Conservation (phyloP, 495 filamentous ascomycete species). For the Trypethelium eluteriae region DNA sequence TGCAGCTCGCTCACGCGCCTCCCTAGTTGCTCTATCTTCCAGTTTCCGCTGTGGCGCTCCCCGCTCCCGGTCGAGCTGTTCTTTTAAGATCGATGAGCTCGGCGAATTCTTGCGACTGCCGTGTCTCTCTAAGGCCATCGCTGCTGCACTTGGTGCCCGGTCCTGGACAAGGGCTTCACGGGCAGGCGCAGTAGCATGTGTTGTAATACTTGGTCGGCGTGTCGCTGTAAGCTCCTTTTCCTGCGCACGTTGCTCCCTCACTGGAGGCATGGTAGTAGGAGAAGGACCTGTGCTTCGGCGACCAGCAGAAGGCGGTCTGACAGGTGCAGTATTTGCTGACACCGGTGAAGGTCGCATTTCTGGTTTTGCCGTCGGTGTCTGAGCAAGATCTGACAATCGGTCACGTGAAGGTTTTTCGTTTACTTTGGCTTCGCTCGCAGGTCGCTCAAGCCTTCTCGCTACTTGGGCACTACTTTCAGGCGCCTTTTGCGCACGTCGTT, state of each 20-base stretch:
- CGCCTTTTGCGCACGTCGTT: neutral
- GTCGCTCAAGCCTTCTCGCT: slow-evolving; percentile 1
- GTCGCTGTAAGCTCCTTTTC: slow-evolving; percentile 18
- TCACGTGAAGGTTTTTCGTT: neutral
- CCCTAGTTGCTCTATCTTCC: slow-evolving; percentile 38
- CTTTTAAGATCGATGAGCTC: slow-evolving; percentile 41
- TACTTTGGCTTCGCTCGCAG: neutral
- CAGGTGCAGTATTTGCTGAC: neutral
- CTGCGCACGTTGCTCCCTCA: slow-evolving; percentile 14
- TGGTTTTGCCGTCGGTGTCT: neutral
- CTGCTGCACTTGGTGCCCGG: slow-evolving; percentile 22
- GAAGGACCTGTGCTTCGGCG: slow-evolving; percentile 5
- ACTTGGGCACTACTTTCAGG: slow-evolving; percentile 8
- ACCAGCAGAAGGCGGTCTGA: slow-evolving; percentile 1
- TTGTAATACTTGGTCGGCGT: slow-evolving; percentile 35
- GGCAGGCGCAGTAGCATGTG: slow-evolving; percentile 54
- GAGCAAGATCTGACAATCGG: neutral
- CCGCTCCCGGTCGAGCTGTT: slow-evolving; percentile 37
- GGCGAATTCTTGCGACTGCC: slow-evolving; percentile 44
- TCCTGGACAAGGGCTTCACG: slow-evolving; percentile 46
- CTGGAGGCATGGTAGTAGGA: slow-evolving; percentile 9
- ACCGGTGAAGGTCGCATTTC: slow-evolving; percentile 4
- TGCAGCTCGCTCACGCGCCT: slow-evolving; percentile 66
- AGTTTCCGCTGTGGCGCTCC: slow-evolving; percentile 18
- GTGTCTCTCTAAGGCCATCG: slow-evolving; percentile 43